Percentiles rank a stretch among this genome's conserved stretches.
These are phyloP conservation scores for Camellia oleifera DNA, from an alignment of 179 eudicot genomes.

Conservation along the genomic window DNA sequence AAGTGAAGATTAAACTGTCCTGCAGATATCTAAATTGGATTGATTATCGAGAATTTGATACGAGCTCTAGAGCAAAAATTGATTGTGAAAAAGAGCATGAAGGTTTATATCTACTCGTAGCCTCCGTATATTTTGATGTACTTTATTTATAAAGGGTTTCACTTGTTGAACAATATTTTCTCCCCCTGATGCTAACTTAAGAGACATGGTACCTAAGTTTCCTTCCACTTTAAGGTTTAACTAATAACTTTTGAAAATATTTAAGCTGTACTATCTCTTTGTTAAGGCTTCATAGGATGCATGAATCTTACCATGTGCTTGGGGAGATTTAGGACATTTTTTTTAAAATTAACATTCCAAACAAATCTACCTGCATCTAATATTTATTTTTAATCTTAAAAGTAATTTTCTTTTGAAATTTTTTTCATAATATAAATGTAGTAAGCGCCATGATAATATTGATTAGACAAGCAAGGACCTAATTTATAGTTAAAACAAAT, in stretches of 20 bases:
- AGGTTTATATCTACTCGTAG: slow-evolving; percentile 7
- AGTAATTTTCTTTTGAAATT: neutral
- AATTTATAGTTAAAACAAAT: neutral
- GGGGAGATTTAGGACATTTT: too few relatives aligned
- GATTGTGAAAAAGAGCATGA: slow-evolving; percentile 9
- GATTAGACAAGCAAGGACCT: neutral
- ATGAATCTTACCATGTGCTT: neutral
- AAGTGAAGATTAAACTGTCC: slow-evolving; percentile 12
- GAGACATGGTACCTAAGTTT: neutral
- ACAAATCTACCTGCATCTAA: neutral
- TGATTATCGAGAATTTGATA: slow-evolving; percentile 14
- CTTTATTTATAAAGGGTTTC: neutral
- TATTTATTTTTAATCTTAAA: neutral
- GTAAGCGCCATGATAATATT: neutral
- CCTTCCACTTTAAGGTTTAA: neutral
- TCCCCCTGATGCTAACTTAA: neutral
- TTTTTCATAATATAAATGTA: neutral
- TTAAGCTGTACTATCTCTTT: neutral
- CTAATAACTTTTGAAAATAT: neutral
- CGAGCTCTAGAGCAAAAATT: slow-evolving; percentile 6
- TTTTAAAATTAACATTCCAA: too few relatives aligned
- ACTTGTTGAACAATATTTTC: neutral
- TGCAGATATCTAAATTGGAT: slow-evolving; percentile 12
- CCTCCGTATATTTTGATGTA: neutral
- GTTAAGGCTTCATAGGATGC: neutral